phyloP scores from a whole-genome alignment of 2,329 filamentous ascomycete species.

The Penicillium sp. region DNA sequence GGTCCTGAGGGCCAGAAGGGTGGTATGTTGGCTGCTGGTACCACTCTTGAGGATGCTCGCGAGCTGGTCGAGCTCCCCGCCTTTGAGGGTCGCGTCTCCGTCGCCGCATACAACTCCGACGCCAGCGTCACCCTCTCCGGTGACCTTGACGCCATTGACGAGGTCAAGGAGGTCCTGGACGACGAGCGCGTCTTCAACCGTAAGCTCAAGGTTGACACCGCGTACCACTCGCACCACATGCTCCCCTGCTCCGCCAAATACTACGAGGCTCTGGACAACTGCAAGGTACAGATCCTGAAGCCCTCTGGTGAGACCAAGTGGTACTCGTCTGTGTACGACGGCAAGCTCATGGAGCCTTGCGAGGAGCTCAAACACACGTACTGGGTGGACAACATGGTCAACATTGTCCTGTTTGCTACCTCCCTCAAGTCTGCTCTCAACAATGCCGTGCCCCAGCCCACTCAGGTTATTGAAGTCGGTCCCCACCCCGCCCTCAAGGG shows the following conservation, averaged over 20 bases:
- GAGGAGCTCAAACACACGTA: slow-evolving; percentile 5
- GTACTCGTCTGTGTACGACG: slow-evolving; percentile 7
- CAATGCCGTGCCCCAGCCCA: slow-evolving; percentile 2
- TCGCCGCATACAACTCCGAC: background rate
- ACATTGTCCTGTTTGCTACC: slow-evolving; percentile 9
- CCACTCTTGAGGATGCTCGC: slow-evolving; percentile 5
- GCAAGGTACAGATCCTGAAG: background rate
- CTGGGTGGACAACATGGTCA: slow-evolving; percentile 20
- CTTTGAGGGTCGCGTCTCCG: background rate
- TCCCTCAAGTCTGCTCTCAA: slow-evolving; percentile 16
- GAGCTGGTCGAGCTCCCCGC: background rate
- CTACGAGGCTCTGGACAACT: background rate
- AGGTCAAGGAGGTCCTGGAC: slow-evolving; percentile 4
- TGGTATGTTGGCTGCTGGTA: slow-evolving; percentile 11
- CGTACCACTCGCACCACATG: slow-evolving; percentile 19
- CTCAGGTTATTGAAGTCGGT: slow-evolving; percentile 24
- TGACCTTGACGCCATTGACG: background rate
- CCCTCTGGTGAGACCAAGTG: background rate
- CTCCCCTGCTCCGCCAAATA: slow-evolving; percentile 3
- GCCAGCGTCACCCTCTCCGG: background rate
- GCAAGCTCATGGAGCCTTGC: background rate
- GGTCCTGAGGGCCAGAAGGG: background rate
- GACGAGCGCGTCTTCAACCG: background rate
- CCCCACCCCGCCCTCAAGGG: slow-evolving; percentile 30
- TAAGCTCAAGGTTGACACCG: slow-evolving; percentile 10